Base-by-base conservation (phyloP, 768 basidiomycete genomes). In the Xanthoconium stramineum region DNA sequence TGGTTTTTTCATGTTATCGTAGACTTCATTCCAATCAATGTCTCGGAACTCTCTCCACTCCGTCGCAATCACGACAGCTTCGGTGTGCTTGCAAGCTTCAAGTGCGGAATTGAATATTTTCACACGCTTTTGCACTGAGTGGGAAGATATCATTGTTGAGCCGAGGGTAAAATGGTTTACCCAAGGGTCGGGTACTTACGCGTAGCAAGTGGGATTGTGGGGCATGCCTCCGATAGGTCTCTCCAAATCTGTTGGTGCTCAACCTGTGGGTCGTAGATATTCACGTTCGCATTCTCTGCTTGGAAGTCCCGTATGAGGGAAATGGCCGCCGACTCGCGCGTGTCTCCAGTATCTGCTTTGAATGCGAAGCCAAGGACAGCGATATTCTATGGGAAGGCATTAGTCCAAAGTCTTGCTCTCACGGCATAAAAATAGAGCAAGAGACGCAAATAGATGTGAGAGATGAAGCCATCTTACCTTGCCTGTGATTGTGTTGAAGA, bases 311-410 rank as follows among this genome's bases (percentile, higher is more conserved):
- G 87, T 76, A 96, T 88, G 62, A 99, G 84, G 32, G 92, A 89
- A 74, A 98, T 98, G 17, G 97, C 84, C 30, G 97, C 87, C 3
- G 94, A 95, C 77, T 98, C 97, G 72, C 97, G 94, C 38, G 97
- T 99, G 72, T 99, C 97, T 57, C 97, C 97, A 13, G 97, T 99
- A 73, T 98, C 95, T 42, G 97, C 96, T 80, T 98, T 98, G 86
- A 98, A 98, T 5, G 96, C 97, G 73, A 98, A 99, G 12, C 96
- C 96, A 42, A 99, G 86, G 45, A 99, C 91, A 43, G 97, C 92
- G 66, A 99, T 95, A 67, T 85, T 86, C 94, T 87, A 70, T 39
- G 32, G 33, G 45, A 61, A 55, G 30, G 36, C 17, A 51, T 58
- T 12, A 65, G 47, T 47, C 55, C 38, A 52, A 46, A 19, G 6